Evolutionary conservation across 805 yeast species (phyloP), one percentile per base, ranked within the genome.

Genomic region (Blastobotrys peoriensis): DNA sequence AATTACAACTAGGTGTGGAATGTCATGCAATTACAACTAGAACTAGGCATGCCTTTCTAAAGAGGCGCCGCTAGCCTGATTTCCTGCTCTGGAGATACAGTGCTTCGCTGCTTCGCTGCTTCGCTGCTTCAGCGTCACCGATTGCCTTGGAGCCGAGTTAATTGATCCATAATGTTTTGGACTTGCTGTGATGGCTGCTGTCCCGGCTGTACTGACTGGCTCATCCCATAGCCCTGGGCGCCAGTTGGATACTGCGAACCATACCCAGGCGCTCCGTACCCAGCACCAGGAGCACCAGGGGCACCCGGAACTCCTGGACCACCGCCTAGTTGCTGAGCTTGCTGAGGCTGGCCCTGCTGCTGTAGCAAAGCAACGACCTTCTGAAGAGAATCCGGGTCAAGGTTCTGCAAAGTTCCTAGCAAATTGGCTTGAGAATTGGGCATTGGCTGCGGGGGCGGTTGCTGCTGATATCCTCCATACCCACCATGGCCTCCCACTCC

Each of bases 301-400:
- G 47, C 27, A n/a, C 16, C 19, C 35, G 16, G 43, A 4, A 18
- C 19, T 22, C 30, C 25, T 15, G 48, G 21, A 19, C n/a, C 16
- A 22, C 35, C 47, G 8, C 36, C 43, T 5, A 18, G 30, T 18
- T 25, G 33, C 17, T 15, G 45, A 18, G 30, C 30, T 16, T 18
- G 38, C 25, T 38, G 51, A 28, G 13, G 37, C 30, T 33, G 47
- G 28, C 37, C 42, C 36, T 36, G 49, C 3, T 27, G 43, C 40
- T 36, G 44, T 15, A n/a, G 41, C 37, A 5, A 25, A 10, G 33
- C 16, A 15, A 30, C 27, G 15, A 33, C 33, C 44, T 42, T 38
- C 27, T 42, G 45, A 21, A 87, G 69, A 33, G 88, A 79, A 46
- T 66, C 69, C 33, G 93, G 86, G 62, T 87, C 95, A 53, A 86